Evolutionary conservation across 352 stramenopile genomes (phyloP), one percentile per base, ranked within the genome.

Genomic region (Phytophthora multivora): DNA sequence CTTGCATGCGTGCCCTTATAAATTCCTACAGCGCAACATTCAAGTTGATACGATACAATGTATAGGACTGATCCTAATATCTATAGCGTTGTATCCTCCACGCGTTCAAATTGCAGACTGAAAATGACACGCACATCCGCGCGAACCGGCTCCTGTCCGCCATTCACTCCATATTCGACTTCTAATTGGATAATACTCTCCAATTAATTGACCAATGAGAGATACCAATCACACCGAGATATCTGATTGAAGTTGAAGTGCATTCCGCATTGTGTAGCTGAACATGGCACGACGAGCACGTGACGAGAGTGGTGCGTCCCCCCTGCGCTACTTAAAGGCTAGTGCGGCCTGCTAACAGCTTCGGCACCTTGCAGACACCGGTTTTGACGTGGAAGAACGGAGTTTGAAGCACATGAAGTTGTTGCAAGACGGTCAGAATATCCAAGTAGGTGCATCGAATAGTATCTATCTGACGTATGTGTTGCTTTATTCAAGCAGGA

Each of bases 341-440:
- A 0, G 7, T 18, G 23, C 5, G 25, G 2, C 23, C 10, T 33
- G 8, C 42, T 60, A 39, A 54, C 10, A 31, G 2, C 31, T 28
- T 10, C 3, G 31, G 1, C 43, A 0, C 26, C 10, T 57, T 16
- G 12, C 43, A 63, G 51, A 42, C n/a, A 19, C 41, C 0, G 25
- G 42, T 6, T n/a, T 57, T 9, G 38, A 55, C 28, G 16, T 35
- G 5, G 45, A 52, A 25, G 46, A n/a, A 33, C 48, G 26, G 3
- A 25, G 16, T n/a, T 25, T 41, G n/a, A 71, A 71, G 49, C 55
- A 66, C 12, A 5, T 41, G 39, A 74, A 74, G 45, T 40, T 63
- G 19, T 21, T 43, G 43, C 33, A 39, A 42, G 43, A 58, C 31
- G 60, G 51, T 72, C 28, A 13, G 15, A 23, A 33, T 40, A 7